These are phyloP conservation scores for Umbelopsis sp. DNA, from an alignment of 192 early-diverging fungal genomes.

Conservation along the genomic window DNA sequence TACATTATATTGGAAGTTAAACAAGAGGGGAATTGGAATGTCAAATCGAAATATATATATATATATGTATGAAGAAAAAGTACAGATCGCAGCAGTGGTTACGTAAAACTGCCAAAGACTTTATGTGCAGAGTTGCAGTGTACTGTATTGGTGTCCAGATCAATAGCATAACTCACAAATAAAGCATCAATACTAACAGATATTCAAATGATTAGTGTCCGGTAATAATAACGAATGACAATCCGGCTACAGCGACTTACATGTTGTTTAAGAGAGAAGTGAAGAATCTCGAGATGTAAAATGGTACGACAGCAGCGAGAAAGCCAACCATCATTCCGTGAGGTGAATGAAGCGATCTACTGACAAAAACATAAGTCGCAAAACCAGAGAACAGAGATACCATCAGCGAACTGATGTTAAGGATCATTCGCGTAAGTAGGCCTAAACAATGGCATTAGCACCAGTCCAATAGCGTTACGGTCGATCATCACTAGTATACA, in stretches of 20 bases:
- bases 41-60: background rate
- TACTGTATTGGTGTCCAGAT: conserved; percentile 67
- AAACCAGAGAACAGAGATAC: conserved; percentile 62
- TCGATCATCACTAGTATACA: background rate
- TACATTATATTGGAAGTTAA: too few relatives aligned
- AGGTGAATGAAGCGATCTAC: conserved; percentile 54
- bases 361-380: conserved; percentile 60
- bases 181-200: conserved; percentile 69
- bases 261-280: conserved; percentile 74
- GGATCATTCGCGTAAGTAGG: conserved; percentile 56
- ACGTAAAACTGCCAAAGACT: conserved; percentile 48
- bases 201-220: background rate
- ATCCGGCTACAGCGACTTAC: conserved; percentile 48
- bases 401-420: conserved; percentile 60
- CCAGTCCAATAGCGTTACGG: background rate
- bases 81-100: background rate
- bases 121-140: conserved; percentile 54
- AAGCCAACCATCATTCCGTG: conserved; percentile 71
- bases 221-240: background rate
- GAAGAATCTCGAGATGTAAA: conserved; percentile 69
- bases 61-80: background rate
- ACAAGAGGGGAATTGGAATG: background rate
- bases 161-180: conserved; percentile 81
- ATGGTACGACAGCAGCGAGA: conserved; percentile 59
- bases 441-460: conserved; percentile 36